Percentiles rank a stretch among this genome's conserved stretches.
phyloP scores from a whole-genome alignment of 306 rosid species.

The Fagus crenata region DNA sequence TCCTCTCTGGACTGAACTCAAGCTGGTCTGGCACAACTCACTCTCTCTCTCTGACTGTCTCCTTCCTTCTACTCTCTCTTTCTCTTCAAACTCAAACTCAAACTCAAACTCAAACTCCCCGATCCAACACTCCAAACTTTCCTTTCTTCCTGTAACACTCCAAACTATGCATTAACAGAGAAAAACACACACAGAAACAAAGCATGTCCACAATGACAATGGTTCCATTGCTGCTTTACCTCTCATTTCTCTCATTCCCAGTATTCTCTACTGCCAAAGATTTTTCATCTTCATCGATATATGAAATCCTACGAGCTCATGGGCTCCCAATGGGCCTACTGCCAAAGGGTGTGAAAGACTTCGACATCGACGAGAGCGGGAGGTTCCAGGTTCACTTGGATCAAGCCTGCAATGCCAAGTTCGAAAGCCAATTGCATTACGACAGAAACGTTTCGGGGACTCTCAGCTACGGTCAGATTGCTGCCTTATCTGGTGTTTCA shows the following conservation, averaged over 20 bases:
- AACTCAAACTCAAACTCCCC: no score
- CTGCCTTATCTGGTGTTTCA: slow-evolving; percentile 54
- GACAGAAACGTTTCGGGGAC: slow-evolving; percentile 71
- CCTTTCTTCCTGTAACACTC: no score
- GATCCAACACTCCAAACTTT: no score
- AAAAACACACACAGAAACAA: no score
- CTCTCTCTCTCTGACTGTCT: no score
- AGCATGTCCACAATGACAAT: no score
- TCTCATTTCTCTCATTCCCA: neutral
- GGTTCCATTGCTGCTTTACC: neutral
- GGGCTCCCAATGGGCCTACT: slow-evolving; percentile 86
- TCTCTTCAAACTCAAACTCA: no score
- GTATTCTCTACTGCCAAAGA: neutral
- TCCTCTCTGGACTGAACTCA: no score
- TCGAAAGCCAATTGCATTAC: slow-evolving; percentile 80
- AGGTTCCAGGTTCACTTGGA: slow-evolving; percentile 60
- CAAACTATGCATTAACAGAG: no score
- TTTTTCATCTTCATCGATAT: slow-evolving; percentile 33
- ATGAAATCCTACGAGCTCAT: slow-evolving; percentile 56
- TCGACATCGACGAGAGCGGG: slow-evolving; percentile 47
- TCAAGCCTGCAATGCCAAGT: slow-evolving; percentile 84
- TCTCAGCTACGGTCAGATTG: slow-evolving; percentile 62
- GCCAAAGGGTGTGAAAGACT: slow-evolving; percentile 65
- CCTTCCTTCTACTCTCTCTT: no score
- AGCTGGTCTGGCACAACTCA: no score